Conservation (phyloP, 1,139 yeast genomes). For the Torulaspora pretoriensis region DNA sequence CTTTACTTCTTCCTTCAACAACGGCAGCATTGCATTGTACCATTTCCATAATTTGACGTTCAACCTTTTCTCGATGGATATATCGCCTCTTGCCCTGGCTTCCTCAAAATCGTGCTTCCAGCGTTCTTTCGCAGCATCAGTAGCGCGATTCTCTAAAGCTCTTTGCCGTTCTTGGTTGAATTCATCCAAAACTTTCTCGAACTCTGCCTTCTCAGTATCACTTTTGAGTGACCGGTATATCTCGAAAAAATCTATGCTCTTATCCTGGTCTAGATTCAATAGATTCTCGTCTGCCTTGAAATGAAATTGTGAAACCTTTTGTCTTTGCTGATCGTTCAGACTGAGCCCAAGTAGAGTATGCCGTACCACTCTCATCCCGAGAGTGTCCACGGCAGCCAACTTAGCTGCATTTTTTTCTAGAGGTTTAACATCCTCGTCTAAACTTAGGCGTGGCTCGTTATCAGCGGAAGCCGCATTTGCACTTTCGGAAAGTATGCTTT, state of each 20-base stretch:
- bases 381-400: constrained; percentile 67
- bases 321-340: constrained; percentile 31
- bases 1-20: constrained; percentile 47
- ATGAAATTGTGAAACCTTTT: constrained; percentile 40
- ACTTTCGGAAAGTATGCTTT: not conserved
- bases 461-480: not conserved
- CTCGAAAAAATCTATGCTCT: constrained; percentile 58
- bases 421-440: constrained; percentile 31
- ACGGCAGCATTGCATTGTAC: constrained; percentile 62
- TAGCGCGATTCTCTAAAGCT: constrained; percentile 69
- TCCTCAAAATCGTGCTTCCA: constrained; percentile 85
- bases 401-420: constrained; percentile 53
- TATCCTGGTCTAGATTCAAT: constrained; percentile 34
- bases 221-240: constrained; percentile 50
- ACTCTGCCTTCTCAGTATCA: constrained; percentile 50
- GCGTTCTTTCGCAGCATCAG: constrained; percentile 79
- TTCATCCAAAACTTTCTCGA: constrained; percentile 61
- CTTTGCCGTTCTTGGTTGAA: constrained; percentile 74
- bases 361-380: constrained; percentile 76
- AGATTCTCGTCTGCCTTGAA: constrained; percentile 37
- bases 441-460: constrained; percentile 14
- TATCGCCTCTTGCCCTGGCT: constrained; percentile 58
- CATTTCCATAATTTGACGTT: constrained; percentile 79
- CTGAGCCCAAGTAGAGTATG: constrained; percentile 69
- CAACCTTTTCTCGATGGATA: constrained; percentile 53